Evolutionary conservation across 2,329 filamentous ascomycete species (phyloP).

Genomic region (Penicillium polonicum): DNA sequence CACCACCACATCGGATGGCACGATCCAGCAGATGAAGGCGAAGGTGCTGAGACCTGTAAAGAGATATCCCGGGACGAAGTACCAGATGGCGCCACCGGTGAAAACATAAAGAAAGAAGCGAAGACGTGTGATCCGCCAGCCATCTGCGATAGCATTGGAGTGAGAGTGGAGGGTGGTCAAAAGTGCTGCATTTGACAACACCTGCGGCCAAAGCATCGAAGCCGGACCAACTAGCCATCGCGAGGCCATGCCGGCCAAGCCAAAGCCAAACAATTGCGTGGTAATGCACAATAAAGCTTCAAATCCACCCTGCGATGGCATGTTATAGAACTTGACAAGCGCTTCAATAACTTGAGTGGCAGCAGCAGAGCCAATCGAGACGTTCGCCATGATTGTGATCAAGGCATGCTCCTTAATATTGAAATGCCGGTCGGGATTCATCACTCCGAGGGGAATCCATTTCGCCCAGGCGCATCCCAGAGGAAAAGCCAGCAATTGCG

Average conservation of each 20-base stretch:
- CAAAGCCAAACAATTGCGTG: constrained; percentile 63
- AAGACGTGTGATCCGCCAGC: constrained; percentile 42
- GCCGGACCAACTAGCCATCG: constrained; percentile 60
- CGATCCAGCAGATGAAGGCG: constrained; percentile 69
- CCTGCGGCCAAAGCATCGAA: constrained; percentile 64
- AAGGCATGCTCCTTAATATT: constrained; percentile 45
- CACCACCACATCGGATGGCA: constrained; percentile 64
- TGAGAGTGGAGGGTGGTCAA: constrained; percentile 42
- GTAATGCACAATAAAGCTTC: constrained; percentile 61
- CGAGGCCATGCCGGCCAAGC: constrained; percentile 59
- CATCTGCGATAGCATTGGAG: constrained; percentile 39
- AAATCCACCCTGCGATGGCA: constrained; percentile 59
- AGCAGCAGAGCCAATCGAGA: constrained; percentile 47
- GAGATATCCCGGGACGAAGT: constrained; percentile 59
- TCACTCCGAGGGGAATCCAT: constrained; percentile 40
- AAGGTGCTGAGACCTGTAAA: constrained; percentile 69
- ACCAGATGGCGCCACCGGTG: constrained; percentile 34
- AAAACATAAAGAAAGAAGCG: constrained; percentile 41
- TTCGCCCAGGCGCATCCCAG: constrained; percentile 42
- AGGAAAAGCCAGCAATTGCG: constrained; percentile 48
- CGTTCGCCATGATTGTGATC: constrained; percentile 49
- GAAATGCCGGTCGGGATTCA: constrained; percentile 46
- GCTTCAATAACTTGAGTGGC: constrained; percentile 42
- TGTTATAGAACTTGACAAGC: constrained; percentile 53
- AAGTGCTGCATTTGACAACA: constrained; percentile 52